phyloP scores from a whole-genome alignment of 2,329 filamentous ascomycete species.

The Fusarium xylarioides region DNA sequence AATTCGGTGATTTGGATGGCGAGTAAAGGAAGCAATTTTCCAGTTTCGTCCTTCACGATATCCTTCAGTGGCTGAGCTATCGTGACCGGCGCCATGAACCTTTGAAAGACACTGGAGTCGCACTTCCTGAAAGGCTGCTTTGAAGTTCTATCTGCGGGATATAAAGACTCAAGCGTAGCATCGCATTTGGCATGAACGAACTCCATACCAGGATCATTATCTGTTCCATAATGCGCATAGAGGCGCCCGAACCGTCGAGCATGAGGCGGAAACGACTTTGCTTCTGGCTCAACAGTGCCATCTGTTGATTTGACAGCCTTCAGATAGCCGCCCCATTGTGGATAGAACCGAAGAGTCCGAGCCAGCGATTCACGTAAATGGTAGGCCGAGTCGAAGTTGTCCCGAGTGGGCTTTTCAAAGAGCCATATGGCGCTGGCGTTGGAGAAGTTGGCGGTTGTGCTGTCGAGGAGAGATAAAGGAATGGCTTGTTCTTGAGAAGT shows the following conservation, averaged over 20 bases:
- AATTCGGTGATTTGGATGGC: constrained; percentile 35
- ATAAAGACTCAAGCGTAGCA: constrained; percentile 6
- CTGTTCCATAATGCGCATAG: constrained; percentile 31
- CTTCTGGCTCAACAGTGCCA: constrained; percentile 10
- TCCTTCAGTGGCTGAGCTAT: constrained; percentile 8
- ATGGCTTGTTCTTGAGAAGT: not conserved
- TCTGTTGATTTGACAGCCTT: constrained; percentile 17
- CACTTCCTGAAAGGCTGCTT: constrained; percentile 23
- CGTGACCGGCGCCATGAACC: not conserved
- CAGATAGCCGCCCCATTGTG: constrained; percentile 34
- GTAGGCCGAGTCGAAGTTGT: not conserved
- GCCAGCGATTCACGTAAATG: constrained; percentile 21
- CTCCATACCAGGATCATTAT: constrained; percentile 32
- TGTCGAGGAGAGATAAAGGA: constrained; percentile 36
- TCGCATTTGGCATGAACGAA: constrained; percentile 22
- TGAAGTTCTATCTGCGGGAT: constrained; percentile 3
- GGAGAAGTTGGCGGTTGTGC: constrained; percentile 37
- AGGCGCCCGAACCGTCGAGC: constrained; percentile 34
- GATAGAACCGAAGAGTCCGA: constrained; percentile 25
- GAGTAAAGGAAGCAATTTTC: constrained; percentile 5
- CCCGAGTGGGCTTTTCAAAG: constrained; percentile 7
- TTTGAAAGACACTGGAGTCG: not conserved
- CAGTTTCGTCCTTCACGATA: not conserved
- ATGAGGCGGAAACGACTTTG: constrained; percentile 24
- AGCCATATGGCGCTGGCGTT: constrained; percentile 37